Base-by-base conservation (phyloP, 331 rosid species). In the Phaseolus coccineus region DNA sequence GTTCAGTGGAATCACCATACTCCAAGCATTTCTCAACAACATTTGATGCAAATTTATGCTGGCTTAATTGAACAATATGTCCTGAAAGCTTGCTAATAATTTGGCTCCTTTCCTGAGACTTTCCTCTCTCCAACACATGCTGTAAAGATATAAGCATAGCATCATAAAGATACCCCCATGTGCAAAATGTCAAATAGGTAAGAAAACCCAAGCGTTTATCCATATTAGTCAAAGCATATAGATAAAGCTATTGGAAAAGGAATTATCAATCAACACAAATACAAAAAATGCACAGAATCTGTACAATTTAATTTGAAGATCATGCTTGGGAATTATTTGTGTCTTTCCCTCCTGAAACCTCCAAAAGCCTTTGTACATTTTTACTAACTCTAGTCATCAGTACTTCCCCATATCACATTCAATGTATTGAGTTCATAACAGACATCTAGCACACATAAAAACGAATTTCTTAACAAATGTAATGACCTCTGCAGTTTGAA, bases 81-180 rank as follows among this genome's bases (percentile, higher is more conserved):
- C 94, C 90, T 1, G 88, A 77, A 65, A 90, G 74, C 79, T 90
- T 88, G 82, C 82, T 53, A 40, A 90, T 83, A 70, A 90, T 85
- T 86, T 85, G 87, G 77, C 87, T 80, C 86, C 89, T 88, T 86
- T 90, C 90, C 31, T 79, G 83, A 77, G 85, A 67, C 73, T 81
- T 84, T 10, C 92, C 94, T 80, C 90, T 88, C 88, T 88, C 90
- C 81, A 90, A 76, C 13, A 90, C 92, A 79, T 90, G 92, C 94
- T 90, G 88, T 22, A 39, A 66, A 42, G 80, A 74, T 24, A 80
- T 9, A 55, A 42, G 33, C 3, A 53, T 16, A 53, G 19, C 74
- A 80, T 44, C 12, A 28, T 42, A 35, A 37, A 56, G 63, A 71
- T 66, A 52, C 39, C 48, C 48, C 57, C 25, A 19, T 15, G 48